Conservation (phyloP, 2,329 filamentous ascomycete genomes). For the Pleomassaria siparia region DNA sequence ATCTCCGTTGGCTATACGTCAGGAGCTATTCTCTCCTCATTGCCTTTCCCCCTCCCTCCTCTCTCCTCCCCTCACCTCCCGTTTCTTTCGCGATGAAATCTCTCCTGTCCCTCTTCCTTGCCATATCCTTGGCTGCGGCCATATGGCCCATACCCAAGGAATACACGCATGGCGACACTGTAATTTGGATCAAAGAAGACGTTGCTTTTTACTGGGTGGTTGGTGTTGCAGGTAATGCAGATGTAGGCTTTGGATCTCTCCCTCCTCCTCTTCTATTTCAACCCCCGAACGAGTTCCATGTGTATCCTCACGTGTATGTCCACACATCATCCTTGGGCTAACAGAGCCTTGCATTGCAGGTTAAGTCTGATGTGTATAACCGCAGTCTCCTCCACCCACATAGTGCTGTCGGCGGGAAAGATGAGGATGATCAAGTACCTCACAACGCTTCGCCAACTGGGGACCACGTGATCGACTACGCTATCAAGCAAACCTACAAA, state of each 20-base stretch:
- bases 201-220: not conserved
- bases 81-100: constrained; percentile 24
- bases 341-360: constrained; percentile 15
- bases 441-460: constrained; percentile 48
- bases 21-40: not conserved
- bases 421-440: not conserved
- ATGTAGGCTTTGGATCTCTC: not conserved
- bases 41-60: not conserved
- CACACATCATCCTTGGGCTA: constrained; percentile 24
- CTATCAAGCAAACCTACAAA: constrained; percentile 57
- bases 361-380: not conserved
- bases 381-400: not conserved
- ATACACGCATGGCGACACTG: constrained; percentile 41
- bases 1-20: not conserved
- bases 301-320: not conserved
- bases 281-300: not conserved
- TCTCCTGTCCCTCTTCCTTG: constrained; percentile 16
- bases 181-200: constrained; percentile 44
- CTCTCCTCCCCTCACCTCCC: not conserved
- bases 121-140: constrained; percentile 33
- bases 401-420: not conserved
- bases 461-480: constrained; percentile 50
- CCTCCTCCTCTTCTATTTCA: not conserved
- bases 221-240: constrained; percentile 38
- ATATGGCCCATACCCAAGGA: constrained; percentile 47